Conservation (phyloP, 352 stramenopile species). For the Globisporangium paddicum region DNA sequence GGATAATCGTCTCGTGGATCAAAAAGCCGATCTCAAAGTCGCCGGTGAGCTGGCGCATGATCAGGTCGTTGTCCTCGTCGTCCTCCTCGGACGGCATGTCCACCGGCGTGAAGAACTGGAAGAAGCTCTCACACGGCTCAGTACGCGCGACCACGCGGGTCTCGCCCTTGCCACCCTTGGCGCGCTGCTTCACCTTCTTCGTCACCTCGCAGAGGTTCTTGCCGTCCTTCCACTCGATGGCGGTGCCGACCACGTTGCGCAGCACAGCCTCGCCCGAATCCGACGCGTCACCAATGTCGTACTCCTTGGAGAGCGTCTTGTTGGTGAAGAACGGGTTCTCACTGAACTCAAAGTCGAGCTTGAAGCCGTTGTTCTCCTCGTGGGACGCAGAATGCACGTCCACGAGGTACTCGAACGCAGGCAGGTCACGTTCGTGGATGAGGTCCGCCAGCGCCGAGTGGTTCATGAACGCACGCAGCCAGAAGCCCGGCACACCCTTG, state of each 20-base stretch:
- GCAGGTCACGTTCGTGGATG: conserved; percentile 75
- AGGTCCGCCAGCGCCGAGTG: conserved; percentile 77
- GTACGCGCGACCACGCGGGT: conserved; percentile 74
- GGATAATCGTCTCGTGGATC: conserved; percentile 87
- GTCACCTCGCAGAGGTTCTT: conserved; percentile 83
- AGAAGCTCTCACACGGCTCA: conserved; percentile 84
- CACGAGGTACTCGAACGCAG: conserved; percentile 70
- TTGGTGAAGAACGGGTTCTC: conserved; percentile 81
- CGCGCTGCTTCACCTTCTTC: conserved; percentile 86
- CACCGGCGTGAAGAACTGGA: conserved; percentile 83
- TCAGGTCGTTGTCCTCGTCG: conserved; percentile 80
- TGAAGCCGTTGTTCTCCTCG: conserved; percentile 82
- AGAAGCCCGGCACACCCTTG: conserved; percentile 82
- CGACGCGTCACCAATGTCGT: conserved; percentile 83
- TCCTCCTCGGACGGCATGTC: conserved; percentile 86
- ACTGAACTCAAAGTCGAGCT: conserved; percentile 77
- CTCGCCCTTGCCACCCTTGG: conserved; percentile 72
- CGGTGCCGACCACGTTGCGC: conserved; percentile 65
- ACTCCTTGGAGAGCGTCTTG: conserved; percentile 77
- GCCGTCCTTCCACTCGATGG: conserved; percentile 79
- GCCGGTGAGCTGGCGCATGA: conserved; percentile 78
- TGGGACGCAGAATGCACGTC: conserved; percentile 75
- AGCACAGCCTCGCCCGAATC: conserved; percentile 76
- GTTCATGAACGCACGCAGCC: conserved; percentile 82
- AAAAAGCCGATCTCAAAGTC: conserved; percentile 87